Evolutionary conservation across 208 protist species (phyloP), one percentile per base, ranked within the genome.

Genomic region (Spongospora subterranea): DNA sequence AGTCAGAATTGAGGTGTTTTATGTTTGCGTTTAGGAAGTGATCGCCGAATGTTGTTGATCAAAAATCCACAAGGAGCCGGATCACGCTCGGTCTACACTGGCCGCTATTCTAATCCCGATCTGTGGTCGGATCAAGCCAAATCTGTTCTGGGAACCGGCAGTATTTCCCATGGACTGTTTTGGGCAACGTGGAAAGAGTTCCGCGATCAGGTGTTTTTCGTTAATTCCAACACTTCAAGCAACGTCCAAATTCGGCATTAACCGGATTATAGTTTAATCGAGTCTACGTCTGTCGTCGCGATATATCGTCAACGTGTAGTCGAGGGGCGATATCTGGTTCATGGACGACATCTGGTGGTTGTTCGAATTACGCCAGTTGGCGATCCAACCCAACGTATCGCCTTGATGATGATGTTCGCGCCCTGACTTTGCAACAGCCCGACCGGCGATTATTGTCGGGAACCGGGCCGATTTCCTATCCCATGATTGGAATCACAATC

Each of bases 101-200:
- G 71, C 6, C 35, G 6, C 13, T 82, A 40, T 43, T 82, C 71
- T 60, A 24, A 60, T 60, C 50, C 50, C 6, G 24, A 24, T 24
- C 6, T 20, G n/a, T 43, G n/a, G 71, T 40, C 71, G 6, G 71
- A 82, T 6, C 35, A 82, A 13, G 71, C 71, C 6, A 82, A 43
- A n/a, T n/a, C 6, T 40, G 71, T 35, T 6, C n/a, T 82, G 35
- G 6, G 17, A n/a, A 43, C 6, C 17, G n/a, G 6, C 71, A n/a
- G 17, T n/a, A 6, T 43, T 43, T 45, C 6, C n/a, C 71, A 6
- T n/a, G 71, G 71, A 20, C 17, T 82, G n/a, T 82, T 82, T n/a
- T 82, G 71, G 71, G 35, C 35, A n/a, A 82, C 71, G n/a, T 82
- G 71, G 71, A 82, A 82, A 35, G 71, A 82, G n/a, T 82, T 82